These are phyloP conservation scores for Striga asiatica DNA, from an alignment of 257 asterid species.

Conservation along the genomic window DNA sequence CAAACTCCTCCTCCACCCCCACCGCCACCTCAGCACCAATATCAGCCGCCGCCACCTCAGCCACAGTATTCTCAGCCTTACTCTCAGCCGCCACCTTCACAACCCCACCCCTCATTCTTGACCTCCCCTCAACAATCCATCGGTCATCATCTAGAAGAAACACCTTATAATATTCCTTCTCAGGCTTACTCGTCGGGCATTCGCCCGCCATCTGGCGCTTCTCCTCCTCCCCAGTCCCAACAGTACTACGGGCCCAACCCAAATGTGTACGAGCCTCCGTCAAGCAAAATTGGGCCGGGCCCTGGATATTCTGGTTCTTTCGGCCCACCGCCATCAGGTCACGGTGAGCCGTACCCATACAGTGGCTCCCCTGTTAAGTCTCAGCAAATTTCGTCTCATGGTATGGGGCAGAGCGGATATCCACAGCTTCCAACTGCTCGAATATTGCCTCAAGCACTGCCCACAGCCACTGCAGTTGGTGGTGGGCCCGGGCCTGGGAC, in stretches of 20 bases:
- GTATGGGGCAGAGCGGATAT: slow-evolving; percentile 46
- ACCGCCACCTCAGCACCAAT: slow-evolving; percentile 32
- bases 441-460: slow-evolving; percentile 76
- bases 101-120: slow-evolving; percentile 34
- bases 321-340: slow-evolving; percentile 43
- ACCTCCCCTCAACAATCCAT: slow-evolving; percentile 37
- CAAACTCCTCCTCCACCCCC: slow-evolving; percentile 40
- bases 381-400: slow-evolving; percentile 37
- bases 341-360: slow-evolving; percentile 56
- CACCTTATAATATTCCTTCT: slow-evolving; percentile 38
- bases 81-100: slow-evolving; percentile 35
- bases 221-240: slow-evolving; percentile 51
- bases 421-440: slow-evolving; percentile 90
- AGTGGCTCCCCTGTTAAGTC: slow-evolving; percentile 45
- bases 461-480: slow-evolving; percentile 65
- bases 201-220: slow-evolving; percentile 46
- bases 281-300: slow-evolving; percentile 50
- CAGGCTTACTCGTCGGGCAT: slow-evolving; percentile 41
- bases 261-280: slow-evolving; percentile 55
- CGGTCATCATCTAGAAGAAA: slow-evolving; percentile 65
- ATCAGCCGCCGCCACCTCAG: slow-evolving; percentile 37
- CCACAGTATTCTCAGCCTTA: slow-evolving; percentile 53
- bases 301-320: slow-evolving; percentile 58
- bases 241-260: slow-evolving; percentile 49
- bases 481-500: slow-evolving; percentile 30